Evolutionary conservation across 2,329 filamentous ascomycete genomes (phyloP), one percentile per base, ranked within the genome.

Genomic region (Neofusicoccum ribis): DNA sequence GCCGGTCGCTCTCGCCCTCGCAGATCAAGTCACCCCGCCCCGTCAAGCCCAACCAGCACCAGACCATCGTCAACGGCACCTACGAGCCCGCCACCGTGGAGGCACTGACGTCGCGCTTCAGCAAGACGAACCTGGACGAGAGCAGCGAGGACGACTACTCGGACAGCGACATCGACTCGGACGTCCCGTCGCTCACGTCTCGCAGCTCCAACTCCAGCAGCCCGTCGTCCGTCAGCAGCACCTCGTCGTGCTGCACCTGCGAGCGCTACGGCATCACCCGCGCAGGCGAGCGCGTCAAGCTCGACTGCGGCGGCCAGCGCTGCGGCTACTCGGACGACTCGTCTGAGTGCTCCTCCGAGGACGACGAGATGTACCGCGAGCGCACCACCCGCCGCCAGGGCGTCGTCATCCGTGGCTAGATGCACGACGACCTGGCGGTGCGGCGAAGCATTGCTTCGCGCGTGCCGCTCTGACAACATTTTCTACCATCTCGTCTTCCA

Each of bases 211-310:
- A 85, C 79, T 80, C 77, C 66, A 83, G 80, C 58, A 92, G 90
- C 61, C 91, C 90, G 74, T 88, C 88, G 81, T 89, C 86, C 69
- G 84, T 88, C 72, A 82, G 81, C 67, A 82, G 81, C 66, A 77
- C 78, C 60, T 79, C 73, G 66, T 78, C 79, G 74, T 86, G 85
- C 77, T 98, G 95, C 88, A 93, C 90, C 69, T 98, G 94, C 82
- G 92, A 97, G 80, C 91, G 93, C 82, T 97, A 95, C 83, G 94
- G 93, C 72, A 96, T 98, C 84, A 97, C 93, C 69, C 91, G 93
- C 81, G 89, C 90, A 79, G 93, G 93, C 76, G 91, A 96, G 79
- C 89, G 93, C 74, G 91, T 98, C 86, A 95, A 94, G 86, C 88
- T 97, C 78, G 93, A 97, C 86, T 98, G 94, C 76, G 93, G 93